These are phyloP conservation scores for Arabidopsis lyrata DNA, from an alignment of 441 rosid genomes.

Conservation along the genomic window DNA sequence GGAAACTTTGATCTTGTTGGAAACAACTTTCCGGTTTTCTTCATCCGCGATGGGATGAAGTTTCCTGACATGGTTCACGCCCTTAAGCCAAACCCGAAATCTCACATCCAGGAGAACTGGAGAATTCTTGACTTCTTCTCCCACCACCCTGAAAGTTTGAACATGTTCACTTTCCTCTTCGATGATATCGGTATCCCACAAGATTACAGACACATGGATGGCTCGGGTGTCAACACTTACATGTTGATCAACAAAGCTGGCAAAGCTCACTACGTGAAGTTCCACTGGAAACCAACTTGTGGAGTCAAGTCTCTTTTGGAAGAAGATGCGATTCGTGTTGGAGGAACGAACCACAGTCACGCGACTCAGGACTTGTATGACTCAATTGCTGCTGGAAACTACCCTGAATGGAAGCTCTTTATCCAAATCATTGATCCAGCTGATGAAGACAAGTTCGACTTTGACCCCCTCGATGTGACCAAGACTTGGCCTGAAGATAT, in stretches of 20 bases:
- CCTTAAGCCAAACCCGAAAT: constrained; percentile 92
- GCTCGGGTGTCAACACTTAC: constrained; percentile 92
- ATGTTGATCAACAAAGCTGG: constrained; percentile 86
- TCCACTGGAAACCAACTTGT: constrained; percentile 96
- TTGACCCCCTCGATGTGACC: constrained; percentile 95
- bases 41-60: constrained; percentile 92
- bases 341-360: constrained; percentile 97
- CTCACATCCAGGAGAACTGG: constrained; percentile 95
- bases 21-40: constrained; percentile 94
- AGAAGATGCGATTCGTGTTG: constrained; percentile 86
- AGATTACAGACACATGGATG: constrained; percentile 98
- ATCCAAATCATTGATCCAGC: constrained; percentile 88
- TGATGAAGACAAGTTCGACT: constrained; percentile 84
- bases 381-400: constrained; percentile 91
- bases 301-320: constrained; percentile 90
- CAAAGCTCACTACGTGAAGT: constrained; percentile 81
- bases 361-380: constrained; percentile 93
- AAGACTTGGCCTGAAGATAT: constrained; percentile 98
- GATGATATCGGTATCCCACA: constrained; percentile 95
- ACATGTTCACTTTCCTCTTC: constrained; percentile 85
- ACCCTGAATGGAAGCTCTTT: constrained; percentile 94
- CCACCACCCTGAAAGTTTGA: constrained; percentile 93
- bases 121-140: constrained; percentile 94
- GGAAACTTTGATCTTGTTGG: constrained; percentile 98
- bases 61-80: constrained; percentile 96